Percentiles rank a stretch among this genome's conserved stretches.
Evolutionary conservation across 805 yeast genomes (phyloP).

Genomic region (Candida cerambycidarum): DNA sequence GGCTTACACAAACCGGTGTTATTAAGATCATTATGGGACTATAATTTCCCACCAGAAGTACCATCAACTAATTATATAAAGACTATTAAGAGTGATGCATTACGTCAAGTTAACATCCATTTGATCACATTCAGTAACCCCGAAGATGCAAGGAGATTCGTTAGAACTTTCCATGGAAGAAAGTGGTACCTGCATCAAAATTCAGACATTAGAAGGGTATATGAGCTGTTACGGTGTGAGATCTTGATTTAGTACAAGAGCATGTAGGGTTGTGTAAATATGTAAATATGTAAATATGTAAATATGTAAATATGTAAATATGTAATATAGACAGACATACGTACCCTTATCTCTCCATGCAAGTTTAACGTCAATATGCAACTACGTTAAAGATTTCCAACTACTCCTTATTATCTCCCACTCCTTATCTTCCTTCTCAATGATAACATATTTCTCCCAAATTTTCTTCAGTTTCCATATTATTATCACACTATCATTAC

Average conservation of each 20-base stretch:
- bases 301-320: constrained; percentile 1
- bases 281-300: not conserved
- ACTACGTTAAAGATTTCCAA: constrained; percentile 27
- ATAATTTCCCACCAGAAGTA: constrained; percentile 33
- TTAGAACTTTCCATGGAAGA: constrained; percentile 53
- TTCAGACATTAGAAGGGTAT: constrained; percentile 25
- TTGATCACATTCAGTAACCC: constrained; percentile 46
- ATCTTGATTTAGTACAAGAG: constrained; percentile 30
- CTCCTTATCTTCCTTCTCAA: constrained; percentile 35
- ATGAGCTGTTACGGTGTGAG: constrained; percentile 37
- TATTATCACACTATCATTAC: constrained; percentile 68
- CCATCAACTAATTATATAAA: constrained; percentile 17
- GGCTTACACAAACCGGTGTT: constrained; percentile 39
- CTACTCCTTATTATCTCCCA: constrained; percentile 26
- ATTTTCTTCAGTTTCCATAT: constrained; percentile 72
- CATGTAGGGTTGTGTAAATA: too few species aligned
- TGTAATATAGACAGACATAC: not conserved
- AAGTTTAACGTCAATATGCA: too few species aligned
- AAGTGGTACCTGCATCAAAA: constrained; percentile 31
- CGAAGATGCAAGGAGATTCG: constrained; percentile 51
- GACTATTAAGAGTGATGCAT: constrained; percentile 25
- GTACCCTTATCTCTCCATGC: too few species aligned
- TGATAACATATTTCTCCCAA: constrained; percentile 84
- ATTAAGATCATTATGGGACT: constrained; percentile 48
- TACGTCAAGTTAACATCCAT: constrained; percentile 24